Conservation (phyloP, 106 monocot genomes). For the Allium fistulosum region DNA sequence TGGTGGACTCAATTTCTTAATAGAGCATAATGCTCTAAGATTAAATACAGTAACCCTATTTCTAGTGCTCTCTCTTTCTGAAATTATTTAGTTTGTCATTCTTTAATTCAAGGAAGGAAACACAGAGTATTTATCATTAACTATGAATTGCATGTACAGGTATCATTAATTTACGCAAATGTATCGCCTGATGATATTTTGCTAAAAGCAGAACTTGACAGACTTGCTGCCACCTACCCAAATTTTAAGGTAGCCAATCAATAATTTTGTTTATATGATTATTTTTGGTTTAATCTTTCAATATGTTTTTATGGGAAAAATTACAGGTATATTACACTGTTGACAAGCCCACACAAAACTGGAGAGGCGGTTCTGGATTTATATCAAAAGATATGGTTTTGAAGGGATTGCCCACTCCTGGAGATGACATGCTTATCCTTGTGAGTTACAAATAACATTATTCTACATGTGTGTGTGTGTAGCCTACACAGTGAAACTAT, state of each 20-base stretch:
- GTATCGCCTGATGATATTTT: slow-evolving; percentile 86
- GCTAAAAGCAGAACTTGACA: slow-evolving; percentile 78
- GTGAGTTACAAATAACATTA: slow-evolving; percentile 34
- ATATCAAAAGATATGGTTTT: slow-evolving; percentile 74
- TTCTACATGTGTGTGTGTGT: no score
- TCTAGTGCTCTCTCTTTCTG: neutral
- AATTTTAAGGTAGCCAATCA: slow-evolving; percentile 72
- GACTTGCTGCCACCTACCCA: slow-evolving; percentile 69
- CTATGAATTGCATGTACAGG: slow-evolving; percentile 18
- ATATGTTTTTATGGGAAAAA: neutral
- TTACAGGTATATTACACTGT: slow-evolving; percentile 85
- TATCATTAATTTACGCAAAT: slow-evolving; percentile 82
- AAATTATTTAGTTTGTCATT: neutral
- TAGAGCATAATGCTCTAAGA: neutral
- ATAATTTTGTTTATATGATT: neutral
- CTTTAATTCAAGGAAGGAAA: no score
- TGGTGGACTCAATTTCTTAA: no score
- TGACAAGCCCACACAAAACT: slow-evolving; percentile 68
- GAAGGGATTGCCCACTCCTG: slow-evolving; percentile 80
- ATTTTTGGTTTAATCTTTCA: neutral
- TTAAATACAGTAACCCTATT: neutral
- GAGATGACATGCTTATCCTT: slow-evolving; percentile 72
- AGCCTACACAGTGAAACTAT: no score
- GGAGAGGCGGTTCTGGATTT: slow-evolving; percentile 82
- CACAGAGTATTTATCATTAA: no score